phyloP scores from a whole-genome alignment of 345 rosid species.

The Moringa oleifera region DNA sequence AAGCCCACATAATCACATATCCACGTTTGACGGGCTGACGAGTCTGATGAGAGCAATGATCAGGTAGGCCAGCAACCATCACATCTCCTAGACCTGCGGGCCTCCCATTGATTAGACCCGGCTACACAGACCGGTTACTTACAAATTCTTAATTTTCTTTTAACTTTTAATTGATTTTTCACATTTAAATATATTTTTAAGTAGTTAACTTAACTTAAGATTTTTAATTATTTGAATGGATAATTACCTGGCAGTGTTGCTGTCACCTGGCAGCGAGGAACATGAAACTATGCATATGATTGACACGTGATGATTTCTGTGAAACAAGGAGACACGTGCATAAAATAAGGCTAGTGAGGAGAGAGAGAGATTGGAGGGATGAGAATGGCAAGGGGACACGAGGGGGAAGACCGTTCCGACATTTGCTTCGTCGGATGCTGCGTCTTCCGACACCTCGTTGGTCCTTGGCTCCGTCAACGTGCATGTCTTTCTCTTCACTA shows the following conservation, averaged over 20 bases:
- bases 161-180: too few species aligned
- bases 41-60: neutral
- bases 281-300: neutral
- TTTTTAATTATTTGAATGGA: too few species aligned
- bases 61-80: neutral
- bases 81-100: neutral
- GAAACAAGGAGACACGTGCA: neutral
- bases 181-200: too few species aligned
- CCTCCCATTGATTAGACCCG: neutral
- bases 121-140: neutral
- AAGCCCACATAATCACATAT: neutral
- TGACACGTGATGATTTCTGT: neutral
- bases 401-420: slow-evolving; percentile 12
- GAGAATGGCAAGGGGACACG: slow-evolving; percentile 6
- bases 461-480: slow-evolving; percentile 14
- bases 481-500: slow-evolving; percentile 7
- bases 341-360: neutral
- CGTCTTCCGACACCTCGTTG: slow-evolving; percentile 21
- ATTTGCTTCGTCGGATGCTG: slow-evolving; percentile 15
- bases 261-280: neutral
- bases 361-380: neutral
- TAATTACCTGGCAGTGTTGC: too few species aligned
- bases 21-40: too few species aligned
- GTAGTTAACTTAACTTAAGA: too few species aligned
- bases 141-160: too few species aligned